phyloP scores from a whole-genome alignment of 306 rosid species.

The Senna tora region DNA sequence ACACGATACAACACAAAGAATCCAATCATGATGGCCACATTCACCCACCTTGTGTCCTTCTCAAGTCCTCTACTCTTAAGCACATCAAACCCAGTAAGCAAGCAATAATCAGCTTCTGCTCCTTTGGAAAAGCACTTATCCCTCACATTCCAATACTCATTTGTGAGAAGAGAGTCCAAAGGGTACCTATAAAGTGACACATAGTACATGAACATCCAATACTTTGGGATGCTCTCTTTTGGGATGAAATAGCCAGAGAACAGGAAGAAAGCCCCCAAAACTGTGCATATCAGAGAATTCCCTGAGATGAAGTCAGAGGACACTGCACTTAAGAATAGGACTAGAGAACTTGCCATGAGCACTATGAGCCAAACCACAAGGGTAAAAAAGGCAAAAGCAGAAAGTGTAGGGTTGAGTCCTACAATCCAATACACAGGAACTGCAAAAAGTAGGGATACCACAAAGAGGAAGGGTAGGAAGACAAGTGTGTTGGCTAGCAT shows the following conservation, averaged over 20 bases:
- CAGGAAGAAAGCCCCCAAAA: slow-evolving; percentile 83
- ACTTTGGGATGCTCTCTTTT: slow-evolving; percentile 77
- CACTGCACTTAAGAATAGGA: slow-evolving; percentile 75
- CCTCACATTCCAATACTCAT: slow-evolving; percentile 73
- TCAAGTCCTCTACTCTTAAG: slow-evolving; percentile 83
- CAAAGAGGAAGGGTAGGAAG: slow-evolving; percentile 77
- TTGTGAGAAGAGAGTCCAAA: slow-evolving; percentile 72
- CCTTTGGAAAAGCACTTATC: slow-evolving; percentile 37
- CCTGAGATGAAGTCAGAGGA: slow-evolving; percentile 95
- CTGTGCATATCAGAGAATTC: slow-evolving; percentile 80
- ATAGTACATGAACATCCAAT: slow-evolving; percentile 93
- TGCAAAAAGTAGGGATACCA: slow-evolving; percentile 69
- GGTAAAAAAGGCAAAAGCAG: slow-evolving; percentile 71
- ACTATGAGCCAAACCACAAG: slow-evolving; percentile 89
- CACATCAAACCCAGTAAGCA: slow-evolving; percentile 70
- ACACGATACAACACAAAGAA: slow-evolving; percentile 79
- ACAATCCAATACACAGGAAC: slow-evolving; percentile 84
- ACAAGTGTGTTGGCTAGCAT: slow-evolving; percentile 85
- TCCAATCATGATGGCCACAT: slow-evolving; percentile 74
- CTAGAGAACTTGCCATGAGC: slow-evolving; percentile 89
- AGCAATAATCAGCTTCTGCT: slow-evolving; percentile 32
- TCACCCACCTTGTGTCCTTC: slow-evolving; percentile 69
- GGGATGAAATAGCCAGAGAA: slow-evolving; percentile 98
- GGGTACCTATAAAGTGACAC: slow-evolving; percentile 91
- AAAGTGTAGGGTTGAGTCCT: slow-evolving; percentile 76